Conservation (phyloP, 352 stramenopile species). For the Globisporangium cystogenes region DNA sequence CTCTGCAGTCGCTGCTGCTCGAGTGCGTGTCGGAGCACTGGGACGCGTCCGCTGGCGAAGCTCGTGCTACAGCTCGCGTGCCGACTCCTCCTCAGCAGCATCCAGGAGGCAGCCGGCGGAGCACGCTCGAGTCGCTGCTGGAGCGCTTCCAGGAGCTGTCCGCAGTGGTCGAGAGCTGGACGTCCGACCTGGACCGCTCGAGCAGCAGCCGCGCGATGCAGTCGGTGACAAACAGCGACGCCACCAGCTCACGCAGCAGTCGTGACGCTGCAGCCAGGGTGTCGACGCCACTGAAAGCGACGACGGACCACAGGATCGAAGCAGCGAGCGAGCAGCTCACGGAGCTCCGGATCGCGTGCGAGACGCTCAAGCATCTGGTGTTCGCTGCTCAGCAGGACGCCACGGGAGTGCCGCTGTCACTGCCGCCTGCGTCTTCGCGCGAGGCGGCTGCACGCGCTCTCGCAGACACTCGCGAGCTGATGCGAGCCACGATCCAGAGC, state of each 20-base stretch:
- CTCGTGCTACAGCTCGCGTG: not conserved
- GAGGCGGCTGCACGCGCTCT: slow-evolving; percentile 4
- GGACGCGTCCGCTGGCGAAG: not conserved
- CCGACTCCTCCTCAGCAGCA: not conserved
- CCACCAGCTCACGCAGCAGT: not conserved
- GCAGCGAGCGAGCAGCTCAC: slow-evolving; percentile 15
- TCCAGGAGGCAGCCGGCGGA: not conserved
- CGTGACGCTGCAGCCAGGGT: not conserved
- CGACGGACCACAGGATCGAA: slow-evolving; percentile 3
- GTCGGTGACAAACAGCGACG: not conserved
- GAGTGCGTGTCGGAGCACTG: not conserved
- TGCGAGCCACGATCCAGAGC: slow-evolving; percentile 16
- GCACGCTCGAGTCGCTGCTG: not conserved
- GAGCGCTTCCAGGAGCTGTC: not conserved
- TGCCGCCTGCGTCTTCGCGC: not conserved
- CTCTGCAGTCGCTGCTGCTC: slow-evolving; percentile 20
- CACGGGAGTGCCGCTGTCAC: not conserved
- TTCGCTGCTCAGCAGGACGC: slow-evolving; percentile 39
- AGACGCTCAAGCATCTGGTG: slow-evolving; percentile 46
- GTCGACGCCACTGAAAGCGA: not conserved
- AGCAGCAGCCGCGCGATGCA: slow-evolving; percentile 1
- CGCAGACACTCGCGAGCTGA: slow-evolving; percentile 10
- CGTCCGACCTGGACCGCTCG: not conserved
- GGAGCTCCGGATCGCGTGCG: slow-evolving; percentile 33
- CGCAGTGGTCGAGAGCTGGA: not conserved